Conservation (phyloP, 129 eudicot species). For the Chrysanthemum lavandulifolium region DNA sequence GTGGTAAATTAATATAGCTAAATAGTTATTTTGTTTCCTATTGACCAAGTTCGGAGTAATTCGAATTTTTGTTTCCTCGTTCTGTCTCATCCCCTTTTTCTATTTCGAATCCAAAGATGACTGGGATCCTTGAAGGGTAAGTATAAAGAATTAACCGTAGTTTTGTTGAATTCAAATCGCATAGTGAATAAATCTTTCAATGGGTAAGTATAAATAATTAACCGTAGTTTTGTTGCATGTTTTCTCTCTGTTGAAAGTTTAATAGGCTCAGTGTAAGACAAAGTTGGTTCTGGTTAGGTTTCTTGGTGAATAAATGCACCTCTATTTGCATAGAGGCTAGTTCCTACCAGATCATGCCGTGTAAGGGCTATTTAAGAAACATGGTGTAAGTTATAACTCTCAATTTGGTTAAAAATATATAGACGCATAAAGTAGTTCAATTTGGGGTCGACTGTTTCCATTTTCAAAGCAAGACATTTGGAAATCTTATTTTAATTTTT, state of each 20-base stretch:
- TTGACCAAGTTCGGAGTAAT: slow-evolving; percentile 10
- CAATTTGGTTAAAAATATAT: not conserved
- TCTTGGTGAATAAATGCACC: slow-evolving; percentile 7
- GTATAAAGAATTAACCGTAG: no score
- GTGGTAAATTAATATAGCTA: not conserved
- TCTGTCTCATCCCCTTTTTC: slow-evolving; percentile 2
- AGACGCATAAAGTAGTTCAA: slow-evolving; percentile 3
- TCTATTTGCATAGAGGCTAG: not conserved
- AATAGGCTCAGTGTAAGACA: not conserved
- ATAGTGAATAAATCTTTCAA: no score
- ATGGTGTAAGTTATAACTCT: slow-evolving; percentile 2
- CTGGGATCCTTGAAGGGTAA: no score
- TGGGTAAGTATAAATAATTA: not conserved
- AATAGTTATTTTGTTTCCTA: not conserved
- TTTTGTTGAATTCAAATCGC: no score
- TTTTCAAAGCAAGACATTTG: not conserved
- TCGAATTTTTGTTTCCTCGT: not conserved
- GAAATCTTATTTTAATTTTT: not conserved
- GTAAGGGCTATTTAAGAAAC: not conserved
- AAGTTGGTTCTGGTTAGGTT: slow-evolving; percentile 3
- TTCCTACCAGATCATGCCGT: not conserved
- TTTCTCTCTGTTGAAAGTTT: not conserved
- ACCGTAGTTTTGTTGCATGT: not conserved
- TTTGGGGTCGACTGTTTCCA: not conserved
- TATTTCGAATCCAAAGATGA: not conserved